These are phyloP conservation scores for Alnus glutinosa DNA, from an alignment of 306 rosid species.

Conservation along the genomic window DNA sequence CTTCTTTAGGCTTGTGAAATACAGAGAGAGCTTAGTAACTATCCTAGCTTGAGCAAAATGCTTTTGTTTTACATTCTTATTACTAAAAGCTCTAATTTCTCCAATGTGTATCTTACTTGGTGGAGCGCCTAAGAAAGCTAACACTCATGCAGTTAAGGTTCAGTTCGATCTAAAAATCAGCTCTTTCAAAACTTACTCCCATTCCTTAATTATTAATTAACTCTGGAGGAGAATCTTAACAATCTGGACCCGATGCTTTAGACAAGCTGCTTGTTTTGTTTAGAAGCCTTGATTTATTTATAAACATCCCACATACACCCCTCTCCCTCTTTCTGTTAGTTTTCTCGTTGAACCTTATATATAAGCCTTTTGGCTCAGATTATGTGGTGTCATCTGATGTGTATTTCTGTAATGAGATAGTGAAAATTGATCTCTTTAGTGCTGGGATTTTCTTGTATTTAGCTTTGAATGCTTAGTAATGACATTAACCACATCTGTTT, in stretches of 20 bases:
- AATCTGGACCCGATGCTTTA: background rate
- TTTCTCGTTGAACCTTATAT: background rate
- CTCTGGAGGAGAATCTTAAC: background rate
- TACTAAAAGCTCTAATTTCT: background rate
- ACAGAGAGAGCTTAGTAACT: background rate
- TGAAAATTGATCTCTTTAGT: constrained; percentile 3
- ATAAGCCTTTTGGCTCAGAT: background rate
- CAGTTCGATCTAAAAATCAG: background rate
- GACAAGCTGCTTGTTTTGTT: background rate
- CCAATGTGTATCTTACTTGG: background rate
- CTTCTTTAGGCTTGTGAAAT: background rate
- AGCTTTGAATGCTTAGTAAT: background rate
- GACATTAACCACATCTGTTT: background rate
- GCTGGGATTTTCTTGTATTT: background rate
- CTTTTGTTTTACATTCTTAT: background rate
- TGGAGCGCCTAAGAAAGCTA: background rate
- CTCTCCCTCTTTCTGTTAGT: background rate
- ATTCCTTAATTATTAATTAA: background rate
- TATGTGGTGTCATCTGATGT: background rate
- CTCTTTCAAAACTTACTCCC: background rate
- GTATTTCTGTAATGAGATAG: background rate
- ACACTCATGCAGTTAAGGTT: background rate
- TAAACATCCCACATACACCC: background rate
- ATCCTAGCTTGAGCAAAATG: background rate
- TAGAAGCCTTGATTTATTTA: background rate